Conservation (phyloP, 441 rosid species). For the Rhodomyrtus psidioides region DNA sequence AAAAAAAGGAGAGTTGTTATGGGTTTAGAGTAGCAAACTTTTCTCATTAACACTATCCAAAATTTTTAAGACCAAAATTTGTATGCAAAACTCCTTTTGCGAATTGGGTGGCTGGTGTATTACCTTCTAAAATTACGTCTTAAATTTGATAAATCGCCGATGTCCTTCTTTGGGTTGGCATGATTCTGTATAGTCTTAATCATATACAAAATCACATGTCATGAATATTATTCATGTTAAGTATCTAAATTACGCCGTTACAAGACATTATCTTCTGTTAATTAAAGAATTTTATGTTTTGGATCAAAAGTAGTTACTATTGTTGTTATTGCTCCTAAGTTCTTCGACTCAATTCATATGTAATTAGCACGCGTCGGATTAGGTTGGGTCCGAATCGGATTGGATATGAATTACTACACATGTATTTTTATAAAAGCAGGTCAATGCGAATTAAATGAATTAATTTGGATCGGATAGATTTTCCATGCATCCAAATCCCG, state of each 20-base stretch:
- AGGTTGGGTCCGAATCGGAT: background rate
- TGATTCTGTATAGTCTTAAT: background rate
- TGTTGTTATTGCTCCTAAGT: background rate
- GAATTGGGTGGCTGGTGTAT: background rate
- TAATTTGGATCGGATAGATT: background rate
- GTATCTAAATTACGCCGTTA: background rate
- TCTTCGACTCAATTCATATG: background rate
- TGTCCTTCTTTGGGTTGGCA: background rate
- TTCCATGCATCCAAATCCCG: background rate
- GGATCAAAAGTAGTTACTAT: background rate
- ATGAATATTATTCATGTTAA: background rate
- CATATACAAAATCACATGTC: background rate
- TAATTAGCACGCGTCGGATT: background rate
- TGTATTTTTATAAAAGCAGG: rapidly evolving
- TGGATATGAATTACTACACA: background rate
- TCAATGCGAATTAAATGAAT: background rate
- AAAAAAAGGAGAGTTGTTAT: too few species aligned
- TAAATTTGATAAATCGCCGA: background rate
- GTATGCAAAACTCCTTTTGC: background rate
- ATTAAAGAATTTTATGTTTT: background rate
- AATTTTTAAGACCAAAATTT: too few species aligned
- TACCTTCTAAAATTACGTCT: background rate
- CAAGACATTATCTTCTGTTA: background rate
- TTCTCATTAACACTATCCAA: too few species aligned
- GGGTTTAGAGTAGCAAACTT: too few species aligned